A percentile compares a stretch with the other conserved stretches of the same genome.
Evolutionary conservation across 148 eudicot genomes (phyloP).

Genomic region (Rhododendron ferrugineum): DNA sequence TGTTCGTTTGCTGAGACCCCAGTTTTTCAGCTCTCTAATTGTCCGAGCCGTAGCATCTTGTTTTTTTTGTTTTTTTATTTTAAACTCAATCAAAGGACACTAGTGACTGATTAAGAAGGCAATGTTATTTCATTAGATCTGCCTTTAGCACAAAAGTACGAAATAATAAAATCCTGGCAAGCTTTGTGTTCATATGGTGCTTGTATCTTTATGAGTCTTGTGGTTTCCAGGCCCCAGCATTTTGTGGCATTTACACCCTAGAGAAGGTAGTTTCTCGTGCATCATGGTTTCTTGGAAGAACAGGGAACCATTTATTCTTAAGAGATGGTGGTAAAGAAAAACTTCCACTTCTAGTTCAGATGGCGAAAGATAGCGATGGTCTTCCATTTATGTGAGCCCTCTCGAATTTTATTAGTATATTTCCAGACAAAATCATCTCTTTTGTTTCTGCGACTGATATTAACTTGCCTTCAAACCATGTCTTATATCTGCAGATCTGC

Average conservation of each 20-base stretch:
- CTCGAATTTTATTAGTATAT: neutral
- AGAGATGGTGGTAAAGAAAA: constrained; percentile 55
- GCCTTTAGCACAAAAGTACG: neutral
- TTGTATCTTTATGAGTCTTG: neutral
- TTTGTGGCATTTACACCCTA: constrained; percentile 58
- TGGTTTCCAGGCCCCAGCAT: constrained; percentile 57
- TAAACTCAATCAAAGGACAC: neutral
- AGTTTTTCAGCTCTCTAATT: neutral
- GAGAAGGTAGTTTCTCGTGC: constrained; percentile 56
- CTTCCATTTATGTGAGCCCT: constrained; percentile 71
- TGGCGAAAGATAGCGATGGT: constrained; percentile 61
- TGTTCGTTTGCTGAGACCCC: neutral
- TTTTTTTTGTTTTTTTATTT: neutral
- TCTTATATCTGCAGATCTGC: constrained; percentile 60
- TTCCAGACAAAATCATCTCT: neutral
- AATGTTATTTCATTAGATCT: neutral
- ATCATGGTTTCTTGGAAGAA: constrained; percentile 69
- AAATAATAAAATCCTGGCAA: neutral
- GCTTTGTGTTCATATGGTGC: neutral
- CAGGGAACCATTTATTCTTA: constrained; percentile 75
- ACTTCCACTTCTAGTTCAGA: constrained; percentile 73
- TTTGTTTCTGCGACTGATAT: neutral
- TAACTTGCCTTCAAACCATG: neutral
- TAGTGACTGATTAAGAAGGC: neutral
- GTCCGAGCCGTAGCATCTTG: neutral